Conservation (phyloP, 2,329 filamentous ascomycete species). For the Hansfordia pulvinata region DNA sequence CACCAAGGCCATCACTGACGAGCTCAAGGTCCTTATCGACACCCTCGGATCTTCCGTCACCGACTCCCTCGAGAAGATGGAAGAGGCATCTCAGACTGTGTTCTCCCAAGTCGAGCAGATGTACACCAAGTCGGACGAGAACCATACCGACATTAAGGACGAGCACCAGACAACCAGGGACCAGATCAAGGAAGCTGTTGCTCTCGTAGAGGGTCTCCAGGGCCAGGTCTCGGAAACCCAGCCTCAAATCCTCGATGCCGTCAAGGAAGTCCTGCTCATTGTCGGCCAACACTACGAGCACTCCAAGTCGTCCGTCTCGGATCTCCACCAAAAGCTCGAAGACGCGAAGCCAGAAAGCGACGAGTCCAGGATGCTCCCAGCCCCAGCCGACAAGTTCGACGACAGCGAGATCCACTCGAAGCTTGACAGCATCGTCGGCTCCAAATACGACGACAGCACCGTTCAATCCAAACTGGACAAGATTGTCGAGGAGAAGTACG, state of each 20-base stretch:
- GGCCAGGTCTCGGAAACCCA: constrained; percentile 71
- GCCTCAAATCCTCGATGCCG: constrained; percentile 73
- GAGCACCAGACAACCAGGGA: constrained; percentile 77
- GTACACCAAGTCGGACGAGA: constrained; percentile 61
- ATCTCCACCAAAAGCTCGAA: constrained; percentile 44
- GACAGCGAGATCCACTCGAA: constrained; percentile 9
- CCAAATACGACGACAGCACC: not conserved
- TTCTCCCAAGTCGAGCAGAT: constrained; percentile 74
- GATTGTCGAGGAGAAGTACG: constrained; percentile 49
- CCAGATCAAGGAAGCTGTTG: constrained; percentile 62
- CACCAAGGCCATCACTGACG: constrained; percentile 72
- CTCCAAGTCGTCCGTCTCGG: constrained; percentile 50
- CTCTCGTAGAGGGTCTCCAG: constrained; percentile 62
- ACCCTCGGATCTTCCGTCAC: constrained; percentile 70
- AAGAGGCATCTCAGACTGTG: constrained; percentile 76
- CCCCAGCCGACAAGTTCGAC: constrained; percentile 19
- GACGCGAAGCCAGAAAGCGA: constrained; percentile 40
- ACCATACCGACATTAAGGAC: constrained; percentile 56
- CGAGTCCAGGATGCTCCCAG: constrained; percentile 36
- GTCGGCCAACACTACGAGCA: constrained; percentile 84
- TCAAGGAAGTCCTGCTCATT: constrained; percentile 73
- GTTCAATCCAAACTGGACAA: constrained; percentile 52
- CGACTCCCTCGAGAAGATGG: constrained; percentile 75
- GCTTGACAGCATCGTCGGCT: constrained; percentile 7
- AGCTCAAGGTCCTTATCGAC: constrained; percentile 75